A percentile compares a stretch with the other conserved stretches of the same genome.
Evolutionary conservation across 768 basidiomycete genomes (phyloP).

Genomic region (Daedalea quercina): DNA sequence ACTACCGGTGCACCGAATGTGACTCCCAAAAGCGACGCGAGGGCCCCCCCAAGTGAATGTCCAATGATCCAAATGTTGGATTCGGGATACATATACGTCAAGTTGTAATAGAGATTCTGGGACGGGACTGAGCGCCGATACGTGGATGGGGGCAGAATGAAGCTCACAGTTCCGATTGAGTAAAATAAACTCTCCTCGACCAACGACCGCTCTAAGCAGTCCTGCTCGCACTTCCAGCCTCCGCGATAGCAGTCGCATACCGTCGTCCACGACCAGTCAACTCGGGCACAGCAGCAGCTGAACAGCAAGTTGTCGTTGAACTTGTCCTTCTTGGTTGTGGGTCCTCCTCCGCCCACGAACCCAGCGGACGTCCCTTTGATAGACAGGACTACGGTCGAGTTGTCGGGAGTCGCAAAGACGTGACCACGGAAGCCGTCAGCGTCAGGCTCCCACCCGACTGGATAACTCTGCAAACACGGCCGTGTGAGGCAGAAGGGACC

Average conservation of each 20-base stretch:
- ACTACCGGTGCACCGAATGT: constrained; percentile 89
- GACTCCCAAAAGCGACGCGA: constrained; percentile 77
- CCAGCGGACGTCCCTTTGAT: constrained; percentile 93
- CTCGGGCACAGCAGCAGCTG: constrained; percentile 88
- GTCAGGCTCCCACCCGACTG: constrained; percentile 90
- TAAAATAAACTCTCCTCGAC: constrained; percentile 83
- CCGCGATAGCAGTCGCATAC: constrained; percentile 87
- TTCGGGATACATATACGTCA: constrained; percentile 87
- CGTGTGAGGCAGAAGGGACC: background rate
- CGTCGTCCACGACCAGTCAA: constrained; percentile 91
- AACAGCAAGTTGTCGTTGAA: constrained; percentile 91
- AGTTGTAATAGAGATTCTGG: constrained; percentile 91
- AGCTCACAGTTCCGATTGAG: constrained; percentile 75
- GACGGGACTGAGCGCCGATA: constrained; percentile 1
- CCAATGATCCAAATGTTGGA: constrained; percentile 86
- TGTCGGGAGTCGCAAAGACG: constrained; percentile 80
- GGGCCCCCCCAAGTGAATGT: constrained; percentile 64
- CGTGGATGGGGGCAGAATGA: background rate
- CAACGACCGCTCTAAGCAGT: constrained; percentile 71
- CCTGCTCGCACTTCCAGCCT: constrained; percentile 75
- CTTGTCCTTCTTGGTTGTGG: constrained; percentile 88
- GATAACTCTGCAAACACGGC: constrained; percentile 48
- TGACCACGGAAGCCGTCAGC: constrained; percentile 87
- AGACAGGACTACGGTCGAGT: constrained; percentile 77
- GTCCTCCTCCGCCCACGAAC: constrained; percentile 65